Base-by-base conservation (phyloP, 2,329 filamentous ascomycete genomes). In the Thielaviopsis punctulata region DNA sequence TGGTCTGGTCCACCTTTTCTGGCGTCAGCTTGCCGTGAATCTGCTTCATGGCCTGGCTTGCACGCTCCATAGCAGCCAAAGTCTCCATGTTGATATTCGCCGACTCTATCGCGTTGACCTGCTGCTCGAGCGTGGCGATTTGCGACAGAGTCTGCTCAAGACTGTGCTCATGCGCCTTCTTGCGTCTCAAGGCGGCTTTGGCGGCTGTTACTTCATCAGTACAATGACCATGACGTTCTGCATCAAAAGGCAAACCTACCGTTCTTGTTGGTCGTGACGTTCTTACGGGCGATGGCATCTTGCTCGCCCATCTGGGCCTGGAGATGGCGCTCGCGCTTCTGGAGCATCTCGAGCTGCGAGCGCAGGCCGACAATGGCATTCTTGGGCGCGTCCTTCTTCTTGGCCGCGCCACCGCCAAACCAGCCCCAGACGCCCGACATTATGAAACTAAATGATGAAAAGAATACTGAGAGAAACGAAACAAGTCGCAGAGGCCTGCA, bases 61-160 rank as follows among this genome's bases (percentile, higher is more conserved):
- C 90, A 64, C 82, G 82, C 77, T 94, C 83, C 88, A 98, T 95
- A 7, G 89, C 90, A 59, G 83, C 78, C 58, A 96, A 73, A 12
- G 92, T 98, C 73, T 95, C 89, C 69, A 90, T 82, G 74, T 98
- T 98, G 73, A 98, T 95, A 66, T 96, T 98, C 56, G 92, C 92
- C 47, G 89, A 87, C 69, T 98, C 92, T 71, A 98, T 96, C 55
- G 86, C 83, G 66, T 92, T 92, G 63, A 96, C 93, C 66, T 98
- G 88, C 63, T 89, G 84, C 67, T 98, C 92, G 45, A 98, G 75
- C 21, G 92, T 94, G 61, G 81, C 79, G 63, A 96, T 93, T 69
- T 96, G 90, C 27, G 84, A 79, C 55, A 79, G 76, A 1, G 90
- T 96, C 69, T 95, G 89, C 59, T 95, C 87, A 55, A 95, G 78